These are phyloP conservation scores for Heterobasidion occidentale DNA, from an alignment of 1,284 basidiomycete genomes.

Conservation along the genomic window DNA sequence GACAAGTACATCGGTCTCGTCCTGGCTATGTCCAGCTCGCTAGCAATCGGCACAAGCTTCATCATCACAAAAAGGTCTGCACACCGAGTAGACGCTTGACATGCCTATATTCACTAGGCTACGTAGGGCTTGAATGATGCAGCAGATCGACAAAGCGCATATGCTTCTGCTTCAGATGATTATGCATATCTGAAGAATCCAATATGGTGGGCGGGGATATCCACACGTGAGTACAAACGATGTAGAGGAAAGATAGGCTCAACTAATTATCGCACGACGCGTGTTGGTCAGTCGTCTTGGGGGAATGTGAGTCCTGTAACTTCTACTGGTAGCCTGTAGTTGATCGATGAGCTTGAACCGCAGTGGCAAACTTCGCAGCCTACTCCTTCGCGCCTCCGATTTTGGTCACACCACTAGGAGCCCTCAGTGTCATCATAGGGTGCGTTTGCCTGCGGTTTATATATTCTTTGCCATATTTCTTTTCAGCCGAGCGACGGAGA, in stretches of 20 bases:
- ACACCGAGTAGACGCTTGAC: not conserved
- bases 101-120: not conserved
- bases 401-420: slow-evolving; percentile 92
- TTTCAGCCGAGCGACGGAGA: too few relatives aligned
- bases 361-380: slow-evolving; percentile 98
- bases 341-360: not conserved
- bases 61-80: slow-evolving; percentile 93
- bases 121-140: slow-evolving; percentile 78
- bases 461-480: not conserved
- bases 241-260: not conserved
- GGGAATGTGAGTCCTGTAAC: slow-evolving; percentile 59
- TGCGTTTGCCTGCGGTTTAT: slow-evolving; percentile 29
- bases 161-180: slow-evolving; percentile 66
- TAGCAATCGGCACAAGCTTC: slow-evolving; percentile 87
- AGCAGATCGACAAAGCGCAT: slow-evolving; percentile 39
- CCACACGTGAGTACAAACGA: slow-evolving; percentile 65
- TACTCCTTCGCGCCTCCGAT: slow-evolving; percentile 98
- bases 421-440: slow-evolving; percentile 97
- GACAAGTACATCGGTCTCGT: slow-evolving; percentile 90
- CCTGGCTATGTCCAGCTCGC: slow-evolving; percentile 77
- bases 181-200: slow-evolving; percentile 86
- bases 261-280: not conserved
- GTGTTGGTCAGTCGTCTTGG: slow-evolving; percentile 64
- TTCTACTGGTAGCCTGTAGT: not conserved
- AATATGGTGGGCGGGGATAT: slow-evolving; percentile 98